Evolutionary conservation across 2,329 filamentous ascomycete genomes (phyloP).

Genomic region (Exophiala alcalophila): DNA sequence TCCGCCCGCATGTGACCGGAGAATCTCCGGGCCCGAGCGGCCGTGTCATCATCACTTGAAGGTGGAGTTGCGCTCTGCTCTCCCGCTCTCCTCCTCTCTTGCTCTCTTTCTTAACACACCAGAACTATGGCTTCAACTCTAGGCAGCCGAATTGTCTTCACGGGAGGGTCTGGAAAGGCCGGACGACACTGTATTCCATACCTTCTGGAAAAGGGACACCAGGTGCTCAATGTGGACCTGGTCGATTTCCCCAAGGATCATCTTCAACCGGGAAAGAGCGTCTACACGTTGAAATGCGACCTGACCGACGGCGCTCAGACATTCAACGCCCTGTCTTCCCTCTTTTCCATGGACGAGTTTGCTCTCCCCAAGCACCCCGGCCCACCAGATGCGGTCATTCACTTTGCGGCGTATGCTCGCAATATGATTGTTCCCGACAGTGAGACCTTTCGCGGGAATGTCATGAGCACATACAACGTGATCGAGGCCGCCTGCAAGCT

Average conservation of each 20-base stretch:
- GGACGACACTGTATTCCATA: constrained; percentile 55
- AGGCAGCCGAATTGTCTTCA: constrained; percentile 50
- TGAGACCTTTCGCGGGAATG: constrained; percentile 57
- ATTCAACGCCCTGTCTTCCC: constrained; percentile 55
- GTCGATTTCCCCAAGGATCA: constrained; percentile 38
- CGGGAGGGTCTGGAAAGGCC: constrained; percentile 56
- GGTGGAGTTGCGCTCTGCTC: background rate
- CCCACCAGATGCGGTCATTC: constrained; percentile 59
- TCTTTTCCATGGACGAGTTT: constrained; percentile 55
- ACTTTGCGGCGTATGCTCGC: constrained; percentile 59
- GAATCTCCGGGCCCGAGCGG: constrained; percentile 11
- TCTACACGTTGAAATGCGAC: constrained; percentile 56
- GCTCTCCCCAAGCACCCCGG: constrained; percentile 41
- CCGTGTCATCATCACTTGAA: constrained; percentile 19
- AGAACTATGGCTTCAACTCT: constrained; percentile 17
- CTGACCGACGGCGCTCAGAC: constrained; percentile 56
- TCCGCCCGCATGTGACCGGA: constrained; percentile 12
- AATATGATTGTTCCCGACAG: constrained; percentile 62
- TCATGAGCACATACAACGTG: constrained; percentile 58
- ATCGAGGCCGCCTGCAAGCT: constrained; percentile 62
- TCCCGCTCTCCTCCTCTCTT: background rate
- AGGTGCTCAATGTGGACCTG: constrained; percentile 57
- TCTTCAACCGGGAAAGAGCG: constrained; percentile 40
- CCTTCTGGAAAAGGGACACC: constrained; percentile 50
- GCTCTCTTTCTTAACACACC: background rate